Base-by-base conservation (phyloP, 83 land plant species). In the Picea abies region DNA sequence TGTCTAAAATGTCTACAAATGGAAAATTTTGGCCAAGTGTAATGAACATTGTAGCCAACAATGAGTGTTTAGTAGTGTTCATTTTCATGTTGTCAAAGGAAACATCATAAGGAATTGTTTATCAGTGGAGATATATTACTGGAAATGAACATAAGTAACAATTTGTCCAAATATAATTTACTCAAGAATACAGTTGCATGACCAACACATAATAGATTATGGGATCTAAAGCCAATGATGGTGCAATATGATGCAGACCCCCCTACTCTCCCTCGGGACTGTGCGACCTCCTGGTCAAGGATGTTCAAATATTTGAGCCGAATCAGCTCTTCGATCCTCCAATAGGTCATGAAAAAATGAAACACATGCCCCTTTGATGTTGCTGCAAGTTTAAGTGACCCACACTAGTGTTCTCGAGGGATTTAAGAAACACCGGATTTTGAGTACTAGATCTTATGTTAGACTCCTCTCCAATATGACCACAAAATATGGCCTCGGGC, bases 1-100 rank as follows among this genome's bases (percentile, higher is more conserved):
- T 88, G 23, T 78, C 90, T 15, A 86, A 88, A 78, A 95, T 95
- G 98, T 96, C 96, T 0, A 87, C 72, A 29, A 88, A 88, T 76
- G 96, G 93, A 26, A 85, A 79, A 73, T 90, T 92, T 83, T 95
- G 98, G 98, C 98, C 98, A 3, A 90, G 83, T n/a, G 88, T 95
- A 14, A 88, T 81, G 15, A 90, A 90, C 10, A 95, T 95, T 94
- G 86, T 89, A 16, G 82, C 85, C 8, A 81, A 83, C 22, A 90
- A 93, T 69, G 81, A 87, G 41, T 80, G 94, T 5, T 85, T 95
- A 58, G 80, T 95, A 7, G 98, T 95, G 66, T 95, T 95, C 83
- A 88, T 93, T 47, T 93, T 94, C 56, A 83, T 73, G 79, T 64
- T 90, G 29, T 87, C 96, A 64, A 95, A 95, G 86, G 98, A 95